These are phyloP conservation scores for Cladosporium halotolerans DNA, from an alignment of 2,329 filamentous ascomycete genomes.

Conservation along the genomic window DNA sequence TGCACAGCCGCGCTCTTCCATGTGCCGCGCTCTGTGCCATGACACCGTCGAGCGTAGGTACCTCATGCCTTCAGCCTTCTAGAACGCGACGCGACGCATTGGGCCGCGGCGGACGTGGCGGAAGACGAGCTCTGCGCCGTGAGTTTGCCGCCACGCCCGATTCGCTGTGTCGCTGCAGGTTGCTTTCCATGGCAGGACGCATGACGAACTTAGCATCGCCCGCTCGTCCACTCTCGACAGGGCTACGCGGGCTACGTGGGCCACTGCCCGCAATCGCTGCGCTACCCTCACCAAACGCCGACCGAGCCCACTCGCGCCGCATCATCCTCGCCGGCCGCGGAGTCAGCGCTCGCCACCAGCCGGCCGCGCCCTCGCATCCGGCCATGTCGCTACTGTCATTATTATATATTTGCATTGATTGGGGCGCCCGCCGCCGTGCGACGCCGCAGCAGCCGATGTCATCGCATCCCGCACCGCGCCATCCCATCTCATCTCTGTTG, in stretches of 20 bases:
- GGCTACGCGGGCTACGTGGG: neutral
- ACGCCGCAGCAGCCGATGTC: neutral
- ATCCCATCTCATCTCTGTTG: neutral
- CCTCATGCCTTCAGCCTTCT: too few relatives aligned
- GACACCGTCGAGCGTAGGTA: too few relatives aligned
- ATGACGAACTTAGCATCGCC: conserved; percentile 7
- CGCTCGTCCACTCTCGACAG: neutral
- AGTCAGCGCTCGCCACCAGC: neutral
- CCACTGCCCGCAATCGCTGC: neutral
- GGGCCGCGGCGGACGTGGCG: neutral
- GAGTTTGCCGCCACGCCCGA: neutral
- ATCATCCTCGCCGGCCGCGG: neutral
- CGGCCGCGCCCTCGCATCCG: too few relatives aligned
- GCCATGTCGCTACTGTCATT: too few relatives aligned
- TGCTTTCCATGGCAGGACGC: neutral
- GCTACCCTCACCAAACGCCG: conserved; percentile 3
- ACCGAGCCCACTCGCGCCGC: neutral
- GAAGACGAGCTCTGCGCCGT: neutral
- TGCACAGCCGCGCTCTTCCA: too few relatives aligned
- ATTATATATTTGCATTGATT: too few relatives aligned
- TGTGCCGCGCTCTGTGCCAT: too few relatives aligned
- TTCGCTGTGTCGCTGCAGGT: neutral
- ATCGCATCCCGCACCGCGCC: neutral
- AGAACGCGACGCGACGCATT: too few relatives aligned
- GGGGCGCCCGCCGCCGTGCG: too few relatives aligned